A percentile compares a stretch with the other conserved stretches of the same genome.
Evolutionary conservation across 2,329 filamentous ascomycete species (phyloP).

Genomic region (Epichloe sibirici): DNA sequence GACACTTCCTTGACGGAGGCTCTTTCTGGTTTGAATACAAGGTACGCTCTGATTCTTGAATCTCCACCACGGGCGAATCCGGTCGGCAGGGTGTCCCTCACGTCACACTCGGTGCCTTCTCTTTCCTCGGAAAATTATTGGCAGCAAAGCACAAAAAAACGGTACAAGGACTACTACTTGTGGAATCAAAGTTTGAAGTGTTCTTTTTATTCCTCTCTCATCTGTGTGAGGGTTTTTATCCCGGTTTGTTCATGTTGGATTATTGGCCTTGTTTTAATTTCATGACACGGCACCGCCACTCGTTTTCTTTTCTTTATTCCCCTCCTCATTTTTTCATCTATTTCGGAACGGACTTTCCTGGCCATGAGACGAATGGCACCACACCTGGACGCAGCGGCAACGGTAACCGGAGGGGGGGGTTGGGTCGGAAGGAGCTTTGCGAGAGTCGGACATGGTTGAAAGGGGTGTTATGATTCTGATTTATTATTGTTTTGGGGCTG

Average conservation of each 20-base stretch:
- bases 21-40: background rate
- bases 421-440: background rate
- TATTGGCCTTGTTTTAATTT: conserved; percentile 2
- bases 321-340: background rate
- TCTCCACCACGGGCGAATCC: background rate
- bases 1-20: conserved; percentile 3
- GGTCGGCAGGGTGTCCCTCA: background rate
- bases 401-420: background rate
- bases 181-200: background rate
- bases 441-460: conserved; percentile 6
- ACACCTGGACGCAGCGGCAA: conserved; percentile 1
- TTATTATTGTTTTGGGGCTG: background rate
- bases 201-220: background rate
- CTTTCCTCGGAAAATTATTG: conserved; percentile 3
- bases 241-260: background rate
- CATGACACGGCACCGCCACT: background rate
- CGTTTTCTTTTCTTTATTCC: conserved; percentile 2
- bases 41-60: background rate
- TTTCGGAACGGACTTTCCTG: conserved; percentile 1
- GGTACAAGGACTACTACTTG: background rate
- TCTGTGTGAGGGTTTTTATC: background rate
- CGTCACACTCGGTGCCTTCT: background rate
- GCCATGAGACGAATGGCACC: conserved; percentile 3
- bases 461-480: background rate
- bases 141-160: background rate